Evolutionary conservation across 768 basidiomycete genomes (phyloP), one percentile per base, ranked within the genome.

Genomic region (Calvatia gigantea): DNA sequence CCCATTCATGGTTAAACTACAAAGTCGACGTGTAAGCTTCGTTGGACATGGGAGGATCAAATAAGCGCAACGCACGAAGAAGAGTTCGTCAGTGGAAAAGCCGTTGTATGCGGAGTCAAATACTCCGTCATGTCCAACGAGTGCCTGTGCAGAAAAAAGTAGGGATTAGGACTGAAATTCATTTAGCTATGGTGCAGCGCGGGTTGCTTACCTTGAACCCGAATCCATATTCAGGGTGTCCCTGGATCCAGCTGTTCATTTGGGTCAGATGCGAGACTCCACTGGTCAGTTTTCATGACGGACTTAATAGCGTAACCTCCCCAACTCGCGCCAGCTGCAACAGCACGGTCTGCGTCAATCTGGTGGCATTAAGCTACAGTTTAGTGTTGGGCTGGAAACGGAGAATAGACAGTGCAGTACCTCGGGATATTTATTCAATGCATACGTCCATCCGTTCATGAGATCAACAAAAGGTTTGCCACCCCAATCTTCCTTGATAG

Each of bases 41-140:
- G 17, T 27, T 33, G 32, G 46, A n/a, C 33, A 27, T 42, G 9
- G 29, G 29, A 44, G 42, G 43, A 21, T 15, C 21, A 11, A 25
- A 14, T 47, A 17, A 54, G 35, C 23, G 41, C 23, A 6, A 74
- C 87, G 62, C 64, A 91, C 90, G 73, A 94, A 95, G 80, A 87
- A 92, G 32, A 95, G 79, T 64, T 95, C 92, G 49, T 98, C 95
- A 8, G 94, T 98, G 12, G 87, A 82, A 66, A 85, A 94, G n/a
- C 87, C 92, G 44, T 87, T 87, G 69, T 89, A 89, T 6, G 70
- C 76, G 3, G 86, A 76, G 63, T 92, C 89, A 61, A 94, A 94
- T 67, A 94, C 90, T 7, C 96, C 96, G 65, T 99, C 96, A 64
- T 98, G 96, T 62, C 86, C 87, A 11, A 95, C 82, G 39, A 98